Evolutionary conservation across 106 monocot species (phyloP).

Genomic region (Dendrobium huoshanense): DNA sequence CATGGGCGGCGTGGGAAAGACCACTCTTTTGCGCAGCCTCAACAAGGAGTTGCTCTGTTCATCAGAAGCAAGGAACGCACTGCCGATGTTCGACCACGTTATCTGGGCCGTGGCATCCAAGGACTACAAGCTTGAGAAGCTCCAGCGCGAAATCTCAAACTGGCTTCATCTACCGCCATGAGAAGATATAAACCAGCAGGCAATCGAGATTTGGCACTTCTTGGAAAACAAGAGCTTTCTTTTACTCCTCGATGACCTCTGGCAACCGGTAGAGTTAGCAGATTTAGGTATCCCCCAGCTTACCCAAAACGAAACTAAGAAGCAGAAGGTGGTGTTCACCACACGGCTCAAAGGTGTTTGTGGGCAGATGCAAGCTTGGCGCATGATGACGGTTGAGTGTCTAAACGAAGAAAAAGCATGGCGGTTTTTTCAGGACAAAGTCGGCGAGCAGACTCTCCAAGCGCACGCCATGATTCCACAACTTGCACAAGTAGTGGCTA

Average conservation of each 20-base stretch:
- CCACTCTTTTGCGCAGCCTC: conserved; percentile 12
- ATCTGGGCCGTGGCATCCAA: not conserved
- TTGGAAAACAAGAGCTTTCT: conserved; percentile 18
- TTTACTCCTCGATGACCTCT: conserved; percentile 29
- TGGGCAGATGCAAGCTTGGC: conserved; percentile 11
- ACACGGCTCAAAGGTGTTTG: conserved; percentile 19
- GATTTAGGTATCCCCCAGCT: conserved; percentile 14
- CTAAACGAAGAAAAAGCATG: not conserved
- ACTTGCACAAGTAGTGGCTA: conserved; percentile 8
- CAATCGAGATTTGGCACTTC: conserved; percentile 3
- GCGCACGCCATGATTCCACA: conserved; percentile 6
- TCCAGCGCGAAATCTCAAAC: conserved; percentile 5
- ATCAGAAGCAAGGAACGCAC: not conserved
- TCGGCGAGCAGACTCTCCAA: conserved; percentile 8
- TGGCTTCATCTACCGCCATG: not conserved
- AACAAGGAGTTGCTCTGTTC: not conserved
- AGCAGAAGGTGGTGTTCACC: conserved; percentile 27
- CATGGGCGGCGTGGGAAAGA: conserved; percentile 26
- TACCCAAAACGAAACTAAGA: not conserved
- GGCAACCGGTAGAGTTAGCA: conserved; percentile 19
- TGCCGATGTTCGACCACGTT: conserved; percentile 3
- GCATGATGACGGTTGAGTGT: conserved; percentile 22
- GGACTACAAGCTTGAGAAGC: not conserved
- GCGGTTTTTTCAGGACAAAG: conserved; percentile 16
- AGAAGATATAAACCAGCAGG: not conserved